phyloP scores from a whole-genome alignment of 441 rosid genomes.

The Geranium incanum region DNA sequence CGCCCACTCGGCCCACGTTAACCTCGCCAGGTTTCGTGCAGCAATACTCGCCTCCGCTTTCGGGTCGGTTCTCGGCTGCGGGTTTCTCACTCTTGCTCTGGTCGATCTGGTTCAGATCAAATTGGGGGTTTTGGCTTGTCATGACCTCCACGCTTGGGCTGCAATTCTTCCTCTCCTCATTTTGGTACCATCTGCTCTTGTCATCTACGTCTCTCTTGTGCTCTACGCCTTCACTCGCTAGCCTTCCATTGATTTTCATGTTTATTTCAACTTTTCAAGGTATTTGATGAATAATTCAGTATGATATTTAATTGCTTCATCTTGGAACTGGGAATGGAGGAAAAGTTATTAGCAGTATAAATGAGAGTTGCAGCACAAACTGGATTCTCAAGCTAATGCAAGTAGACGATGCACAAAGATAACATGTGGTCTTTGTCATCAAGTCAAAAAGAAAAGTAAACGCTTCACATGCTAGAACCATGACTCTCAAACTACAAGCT shows the following conservation, averaged over 20 bases:
- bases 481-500: no score
- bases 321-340: conserved; percentile 9
- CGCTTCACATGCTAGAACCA: no score
- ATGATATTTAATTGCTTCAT: conserved; percentile 15
- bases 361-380: no score
- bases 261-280: background rate
- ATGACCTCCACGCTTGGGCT: conserved; percentile 37
- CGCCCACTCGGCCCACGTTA: conserved; percentile 33
- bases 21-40: conserved; percentile 36
- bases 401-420: no score
- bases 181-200: conserved; percentile 58
- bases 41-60: conserved; percentile 52
- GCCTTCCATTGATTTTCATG: background rate
- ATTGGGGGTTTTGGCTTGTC: conserved; percentile 61
- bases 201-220: conserved; percentile 48
- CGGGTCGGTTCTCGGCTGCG: conserved; percentile 77
- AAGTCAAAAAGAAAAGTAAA: no score
- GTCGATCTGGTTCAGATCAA: conserved; percentile 73
- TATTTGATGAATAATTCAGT: background rate
- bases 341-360: no score
- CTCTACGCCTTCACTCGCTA: conserved; percentile 50
- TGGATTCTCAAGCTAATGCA: no score
- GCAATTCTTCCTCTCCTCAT: conserved; percentile 60
- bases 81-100: conserved; percentile 68
- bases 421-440: no score